phyloP scores from a whole-genome alignment of 139 green algal species.

The Pseudopediastrum boryanum region DNA sequence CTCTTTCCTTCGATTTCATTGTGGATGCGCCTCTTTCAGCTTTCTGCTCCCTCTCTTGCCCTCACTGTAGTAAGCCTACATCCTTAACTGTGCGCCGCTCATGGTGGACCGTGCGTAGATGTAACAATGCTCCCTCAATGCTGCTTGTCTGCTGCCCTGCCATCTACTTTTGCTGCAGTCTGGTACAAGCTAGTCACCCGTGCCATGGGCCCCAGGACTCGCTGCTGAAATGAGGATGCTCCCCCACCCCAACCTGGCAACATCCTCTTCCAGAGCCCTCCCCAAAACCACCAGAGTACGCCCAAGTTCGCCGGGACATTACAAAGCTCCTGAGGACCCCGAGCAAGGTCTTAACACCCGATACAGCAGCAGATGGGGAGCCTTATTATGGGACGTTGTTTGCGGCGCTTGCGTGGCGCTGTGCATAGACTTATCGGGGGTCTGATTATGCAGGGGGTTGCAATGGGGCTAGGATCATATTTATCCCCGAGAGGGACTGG shows the following conservation, averaged over 20 bases:
- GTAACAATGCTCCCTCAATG: too few species aligned
- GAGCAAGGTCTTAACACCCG: not conserved
- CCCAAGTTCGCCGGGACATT: not conserved
- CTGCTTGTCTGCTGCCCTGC: too few species aligned
- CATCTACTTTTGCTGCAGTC: not conserved
- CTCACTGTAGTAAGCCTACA: too few species aligned
- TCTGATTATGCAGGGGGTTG: slow-evolving; percentile 36
- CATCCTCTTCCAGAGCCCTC: slow-evolving; percentile 29
- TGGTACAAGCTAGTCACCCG: slow-evolving; percentile 22
- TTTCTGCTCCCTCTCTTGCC: not conserved
- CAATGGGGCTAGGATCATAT: slow-evolving; percentile 49
- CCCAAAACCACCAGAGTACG: slow-evolving; percentile 6
- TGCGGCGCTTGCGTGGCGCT: slow-evolving; percentile 41
- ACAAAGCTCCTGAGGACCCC: not conserved
- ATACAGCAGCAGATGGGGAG: not conserved
- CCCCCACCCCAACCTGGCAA: slow-evolving; percentile 49
- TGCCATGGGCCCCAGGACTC: slow-evolving; percentile 22
- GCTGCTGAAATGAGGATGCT: slow-evolving; percentile 7
- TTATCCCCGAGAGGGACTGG: slow-evolving; percentile 45
- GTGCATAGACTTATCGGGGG: slow-evolving; percentile 30
- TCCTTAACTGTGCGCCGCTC: too few species aligned
- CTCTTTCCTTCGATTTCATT: too few species aligned
- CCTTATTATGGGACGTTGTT: slow-evolving; percentile 38
- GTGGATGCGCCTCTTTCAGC: not conserved
- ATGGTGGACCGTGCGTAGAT: too few species aligned